Evolutionary conservation across 305 asterid genomes (phyloP).

Genomic region (Ajuga reptans): DNA sequence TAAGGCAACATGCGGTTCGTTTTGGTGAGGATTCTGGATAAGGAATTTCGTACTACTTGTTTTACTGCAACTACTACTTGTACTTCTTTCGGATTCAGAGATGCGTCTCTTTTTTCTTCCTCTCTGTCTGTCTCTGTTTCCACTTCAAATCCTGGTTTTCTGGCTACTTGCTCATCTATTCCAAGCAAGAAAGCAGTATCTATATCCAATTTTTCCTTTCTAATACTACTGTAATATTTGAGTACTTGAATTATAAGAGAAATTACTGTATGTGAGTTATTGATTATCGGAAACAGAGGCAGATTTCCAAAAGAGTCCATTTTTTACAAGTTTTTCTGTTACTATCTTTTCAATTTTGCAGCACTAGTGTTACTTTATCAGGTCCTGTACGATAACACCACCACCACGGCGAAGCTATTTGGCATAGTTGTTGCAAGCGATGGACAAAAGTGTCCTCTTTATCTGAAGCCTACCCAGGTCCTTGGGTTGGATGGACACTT

Average conservation of each 20-base stretch:
- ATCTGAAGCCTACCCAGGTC: conserved; percentile 42
- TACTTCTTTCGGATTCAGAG: conserved; percentile 32
- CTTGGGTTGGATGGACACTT: conserved; percentile 59
- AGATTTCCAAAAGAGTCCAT: conserved; percentile 31
- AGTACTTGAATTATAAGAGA: neutral
- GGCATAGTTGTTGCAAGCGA: conserved; percentile 33
- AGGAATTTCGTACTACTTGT: conserved; percentile 37
- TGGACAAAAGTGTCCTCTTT: conserved; percentile 35
- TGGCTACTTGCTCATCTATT: neutral
- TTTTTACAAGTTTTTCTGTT: conserved; percentile 45
- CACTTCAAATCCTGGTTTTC: conserved; percentile 20
- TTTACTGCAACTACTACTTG: conserved; percentile 24
- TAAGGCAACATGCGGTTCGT: conserved; percentile 55
- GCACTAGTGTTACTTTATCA: conserved; percentile 53
- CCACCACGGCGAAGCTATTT: conserved; percentile 39
- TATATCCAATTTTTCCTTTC: neutral
- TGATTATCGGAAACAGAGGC: conserved; percentile 29
- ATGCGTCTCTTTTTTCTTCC: conserved; percentile 25
- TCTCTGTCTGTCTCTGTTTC: conserved; percentile 21
- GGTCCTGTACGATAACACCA: conserved; percentile 34
- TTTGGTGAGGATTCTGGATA: conserved; percentile 74
- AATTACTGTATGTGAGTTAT: conserved; percentile 16
- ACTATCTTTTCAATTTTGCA: conserved; percentile 51
- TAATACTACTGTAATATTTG: neutral
- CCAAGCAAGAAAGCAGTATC: neutral